A percentile compares a stretch with the other conserved stretches of the same genome.
Evolutionary conservation across 2,329 filamentous ascomycete species (phyloP).

Genomic region (Pseudogymnoascus sp.): DNA sequence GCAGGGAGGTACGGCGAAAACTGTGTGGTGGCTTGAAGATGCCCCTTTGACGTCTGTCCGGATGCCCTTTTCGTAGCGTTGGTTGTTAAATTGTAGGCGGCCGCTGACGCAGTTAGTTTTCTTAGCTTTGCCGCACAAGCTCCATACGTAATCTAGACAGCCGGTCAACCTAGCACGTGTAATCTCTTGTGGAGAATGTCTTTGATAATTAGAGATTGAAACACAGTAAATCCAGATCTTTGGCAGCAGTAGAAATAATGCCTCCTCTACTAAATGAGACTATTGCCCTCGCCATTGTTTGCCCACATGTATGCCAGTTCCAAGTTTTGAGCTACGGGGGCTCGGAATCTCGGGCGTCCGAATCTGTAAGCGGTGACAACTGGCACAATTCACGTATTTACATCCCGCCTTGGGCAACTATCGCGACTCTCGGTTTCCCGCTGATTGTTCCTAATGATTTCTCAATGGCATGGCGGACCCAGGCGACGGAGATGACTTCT

Average conservation of each 20-base stretch:
- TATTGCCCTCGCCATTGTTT: background rate
- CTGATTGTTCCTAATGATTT: slow-evolving; percentile 22
- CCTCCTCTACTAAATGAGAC: background rate
- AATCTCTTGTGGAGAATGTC: background rate
- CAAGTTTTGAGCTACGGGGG: background rate
- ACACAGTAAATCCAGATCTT: background rate
- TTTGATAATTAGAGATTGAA: background rate
- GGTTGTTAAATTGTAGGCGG: slow-evolving; percentile 6
- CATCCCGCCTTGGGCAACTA: background rate
- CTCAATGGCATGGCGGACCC: slow-evolving; percentile 32
- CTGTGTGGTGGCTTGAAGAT: background rate
- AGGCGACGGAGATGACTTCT: slow-evolving; percentile 45
- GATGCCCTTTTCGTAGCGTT: slow-evolving; percentile 8
- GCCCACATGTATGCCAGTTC: background rate
- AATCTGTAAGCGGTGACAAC: slow-evolving; percentile 3
- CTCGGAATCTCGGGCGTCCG: background rate
- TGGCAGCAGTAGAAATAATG: background rate
- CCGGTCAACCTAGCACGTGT: background rate
- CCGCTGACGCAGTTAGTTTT: slow-evolving; percentile 8
- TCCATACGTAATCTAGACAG: slow-evolving; percentile 7
- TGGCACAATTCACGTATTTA: slow-evolving; percentile 1
- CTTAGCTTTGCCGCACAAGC: slow-evolving; percentile 9
- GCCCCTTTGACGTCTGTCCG: slow-evolving; percentile 3
- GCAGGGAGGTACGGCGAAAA: background rate
- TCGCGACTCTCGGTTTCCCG: background rate